phyloP scores from a whole-genome alignment of 2,329 filamentous ascomycete genomes.

The Sphaerulina populicola region DNA sequence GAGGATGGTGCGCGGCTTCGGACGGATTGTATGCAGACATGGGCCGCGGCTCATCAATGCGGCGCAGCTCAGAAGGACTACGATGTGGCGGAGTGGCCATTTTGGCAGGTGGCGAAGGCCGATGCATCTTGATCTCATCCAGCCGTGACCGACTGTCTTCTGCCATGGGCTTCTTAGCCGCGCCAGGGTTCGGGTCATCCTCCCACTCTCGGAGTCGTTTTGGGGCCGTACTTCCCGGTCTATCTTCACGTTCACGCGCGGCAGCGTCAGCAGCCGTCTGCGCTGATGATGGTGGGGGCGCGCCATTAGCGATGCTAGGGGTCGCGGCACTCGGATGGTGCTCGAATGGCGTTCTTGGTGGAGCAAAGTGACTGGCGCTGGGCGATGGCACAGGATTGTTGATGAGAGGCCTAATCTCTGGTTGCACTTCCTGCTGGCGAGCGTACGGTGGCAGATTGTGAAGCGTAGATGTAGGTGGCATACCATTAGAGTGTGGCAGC shows the following conservation, averaged over 20 bases:
- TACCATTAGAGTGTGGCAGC: slow-evolving; percentile 22
- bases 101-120: slow-evolving; percentile 45
- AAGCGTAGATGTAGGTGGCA: slow-evolving; percentile 42
- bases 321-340: slow-evolving; percentile 59
- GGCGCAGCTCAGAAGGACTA: slow-evolving; percentile 62
- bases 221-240: slow-evolving; percentile 67
- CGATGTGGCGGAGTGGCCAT: slow-evolving; percentile 60
- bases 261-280: slow-evolving; percentile 56
- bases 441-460: slow-evolving; percentile 62
- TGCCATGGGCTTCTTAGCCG: slow-evolving; percentile 75
- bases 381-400: slow-evolving; percentile 80
- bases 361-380: slow-evolving; percentile 58
- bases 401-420: slow-evolving; percentile 71
- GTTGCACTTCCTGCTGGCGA: slow-evolving; percentile 53
- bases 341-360: slow-evolving; percentile 67
- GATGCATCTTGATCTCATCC: slow-evolving; percentile 73
- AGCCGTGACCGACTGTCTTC: slow-evolving; percentile 81
- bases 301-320: slow-evolving; percentile 58
- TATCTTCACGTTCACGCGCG: slow-evolving; percentile 58
- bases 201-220: slow-evolving; percentile 94
- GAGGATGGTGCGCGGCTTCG: slow-evolving; percentile 80
- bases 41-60: slow-evolving; percentile 57
- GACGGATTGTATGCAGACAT: slow-evolving; percentile 71
- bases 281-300: slow-evolving; percentile 56
- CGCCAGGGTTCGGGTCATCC: slow-evolving; percentile 49